Base-by-base conservation (phyloP, 768 basidiomycete genomes). In the Boletellus ananas region DNA sequence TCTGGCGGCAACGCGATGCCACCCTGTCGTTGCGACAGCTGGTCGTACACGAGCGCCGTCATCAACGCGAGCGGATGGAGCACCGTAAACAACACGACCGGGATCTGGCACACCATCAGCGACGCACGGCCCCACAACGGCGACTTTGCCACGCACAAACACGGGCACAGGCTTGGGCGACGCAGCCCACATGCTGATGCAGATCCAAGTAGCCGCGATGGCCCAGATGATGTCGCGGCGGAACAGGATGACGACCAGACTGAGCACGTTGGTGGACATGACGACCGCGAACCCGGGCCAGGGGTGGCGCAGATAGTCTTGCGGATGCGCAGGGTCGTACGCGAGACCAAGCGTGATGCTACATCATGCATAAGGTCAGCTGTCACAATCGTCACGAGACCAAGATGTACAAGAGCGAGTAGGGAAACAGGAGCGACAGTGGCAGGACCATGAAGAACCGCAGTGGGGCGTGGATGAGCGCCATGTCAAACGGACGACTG, bases 391-490 rank as follows among this genome's bases (percentile, higher is more conserved):
- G 23, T 23, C 23, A 23, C 23, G 20, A 17, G 47, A 6, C 2
- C 14, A 25, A 4, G 12, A 63, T 72, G 39, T 52, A 78, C 75
- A 85, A 83, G 13, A 84, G 75, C 35, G 76, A 79, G 55, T 82
- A 79, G 1, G 72, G 67, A 52, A 83, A 75, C 54, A 79, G 62
- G 38, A 80, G 48, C 0, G 67, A 63, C 14, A 57, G 31, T 53
- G 81, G 70, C 49, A 88, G 80, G 74, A 87, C 42, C 80, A 81
- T 58, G 65, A 77, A 47, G 51, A 91, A 83, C 3, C 89, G 77
- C 46, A 95, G 73, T 0, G 94, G 94, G 0, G 89, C 87, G 58
- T 96, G 94, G 49, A 96, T 89, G 56, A 94, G 83, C 0, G 84
- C 75, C 31, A 80, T 82, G 65, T 94, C 91, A 35, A 94, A 66